Evolutionary conservation across 169 alveolate species (phyloP), one percentile per base, ranked within the genome.

Genomic region (Eimeria praecox): DNA sequence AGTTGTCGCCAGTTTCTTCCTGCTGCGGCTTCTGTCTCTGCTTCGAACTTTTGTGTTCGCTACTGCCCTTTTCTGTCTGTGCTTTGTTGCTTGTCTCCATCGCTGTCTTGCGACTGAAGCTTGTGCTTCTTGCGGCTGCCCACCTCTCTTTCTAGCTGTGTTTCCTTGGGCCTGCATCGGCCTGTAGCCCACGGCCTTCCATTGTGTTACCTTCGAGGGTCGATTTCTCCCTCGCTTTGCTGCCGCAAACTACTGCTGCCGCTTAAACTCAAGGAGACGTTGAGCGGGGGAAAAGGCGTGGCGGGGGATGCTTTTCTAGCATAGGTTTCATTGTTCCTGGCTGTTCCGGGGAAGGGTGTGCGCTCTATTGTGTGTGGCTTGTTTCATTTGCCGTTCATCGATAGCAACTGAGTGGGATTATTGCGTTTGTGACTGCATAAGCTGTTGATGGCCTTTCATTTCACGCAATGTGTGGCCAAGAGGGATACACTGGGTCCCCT

Each of bases 401-500:
- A 30, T 3, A 30, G 44, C 77, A 66, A 18, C 20, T 10, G 77
- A 30, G 9, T 73, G 56, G 42, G 35, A 64, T 14, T 78, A 40
- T 27, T 78, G 64, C 30, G 69, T 24, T 12, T 83, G n/a, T 24
- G 54, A 12, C 40, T 42, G 64, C 20, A 24, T 30, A 86, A 82
- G 49, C 44, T 86, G 46, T 49, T 86, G 62, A 42, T 80, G 30
- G 93, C 62, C 6, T 86, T 86, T 71, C 80, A 54, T 8, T 49
- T 86, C 42, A 24, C 18, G 22, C 93, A 80, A 20, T 80, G 93
- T 22, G 93, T 86, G 62, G 93, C 93, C 64, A 82, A 86, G 62
- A 35, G 93, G 77, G 64, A 40, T 22, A 42, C 42, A 30, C 49
- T 86, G 82, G 64, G 10, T 18, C 59, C 82, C 14, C 42, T 86